Percentiles rank a stretch among this genome's conserved stretches.
phyloP scores from a whole-genome alignment of 495 filamentous ascomycete species.

The Cercophora newfieldiana region DNA sequence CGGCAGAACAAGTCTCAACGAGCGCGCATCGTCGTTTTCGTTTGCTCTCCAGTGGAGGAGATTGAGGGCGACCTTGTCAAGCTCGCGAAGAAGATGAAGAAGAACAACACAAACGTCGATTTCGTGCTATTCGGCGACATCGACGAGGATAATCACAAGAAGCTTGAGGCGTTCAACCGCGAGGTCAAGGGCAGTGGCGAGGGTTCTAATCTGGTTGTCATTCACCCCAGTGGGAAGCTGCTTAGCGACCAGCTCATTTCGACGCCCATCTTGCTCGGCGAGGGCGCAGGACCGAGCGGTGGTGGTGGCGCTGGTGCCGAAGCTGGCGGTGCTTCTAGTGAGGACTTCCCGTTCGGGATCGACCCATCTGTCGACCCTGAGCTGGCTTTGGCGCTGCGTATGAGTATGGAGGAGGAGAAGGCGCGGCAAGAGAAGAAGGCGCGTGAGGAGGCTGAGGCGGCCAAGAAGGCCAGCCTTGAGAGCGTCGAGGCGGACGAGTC shows the following conservation, averaged over 20 bases:
- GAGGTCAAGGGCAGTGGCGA: constrained; percentile 80
- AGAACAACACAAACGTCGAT: constrained; percentile 86
- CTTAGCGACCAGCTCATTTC: constrained; percentile 89
- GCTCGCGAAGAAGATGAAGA: constrained; percentile 98
- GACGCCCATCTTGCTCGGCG: constrained; percentile 85
- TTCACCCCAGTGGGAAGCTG: constrained; percentile 86
- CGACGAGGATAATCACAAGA: constrained; percentile 80
- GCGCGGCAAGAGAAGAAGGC: constrained; percentile 80
- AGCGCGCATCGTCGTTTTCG: constrained; percentile 94
- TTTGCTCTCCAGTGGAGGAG: constrained; percentile 87
- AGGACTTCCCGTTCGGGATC: constrained; percentile 64
- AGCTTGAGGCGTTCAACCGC: constrained; percentile 89
- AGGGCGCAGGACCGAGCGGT: constrained; percentile 55
- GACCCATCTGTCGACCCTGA: constrained; percentile 86
- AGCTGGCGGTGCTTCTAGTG: constrained; percentile 57
- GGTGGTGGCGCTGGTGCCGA: constrained; percentile 57
- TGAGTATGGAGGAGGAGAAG: constrained; percentile 97
- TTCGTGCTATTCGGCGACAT: constrained; percentile 93
- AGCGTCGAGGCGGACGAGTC: constrained; percentile 63
- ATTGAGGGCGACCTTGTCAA: constrained; percentile 84
- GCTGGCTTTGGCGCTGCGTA: constrained; percentile 88
- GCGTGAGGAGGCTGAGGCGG: constrained; percentile 67
- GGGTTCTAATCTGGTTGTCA: constrained; percentile 85
- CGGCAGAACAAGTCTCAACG: constrained; percentile 94
- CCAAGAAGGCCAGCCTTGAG: constrained; percentile 72